Base-by-base conservation (phyloP, 192 early-diverging fungal species). In the Phlyctochytrium bullatum region DNA sequence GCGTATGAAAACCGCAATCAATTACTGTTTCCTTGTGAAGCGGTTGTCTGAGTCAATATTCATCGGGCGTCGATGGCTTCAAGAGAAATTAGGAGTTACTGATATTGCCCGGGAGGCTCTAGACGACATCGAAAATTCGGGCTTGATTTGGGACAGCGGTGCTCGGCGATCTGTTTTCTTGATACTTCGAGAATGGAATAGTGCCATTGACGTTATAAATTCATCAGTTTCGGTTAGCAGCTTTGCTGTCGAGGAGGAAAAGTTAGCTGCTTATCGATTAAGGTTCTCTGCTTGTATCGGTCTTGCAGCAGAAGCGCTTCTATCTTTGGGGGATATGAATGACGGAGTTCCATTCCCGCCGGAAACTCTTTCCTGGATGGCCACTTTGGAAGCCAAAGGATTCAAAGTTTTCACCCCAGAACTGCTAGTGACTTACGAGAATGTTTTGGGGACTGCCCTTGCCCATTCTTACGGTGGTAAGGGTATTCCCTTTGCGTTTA, bases 361-460 rank as follows among this genome's bases (percentile, higher is more conserved):
- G 25, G 74, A 72, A 23, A 30, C 64, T 29, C 40, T 82, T 53
- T 2, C 52, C 10, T 82, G 80, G 80, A 50, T 82, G 73, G 65
- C 70, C 20, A 60, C 36, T 10, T 35, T 80, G 63, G 70, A 82
- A 65, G 56, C 61, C 17, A 59, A 62, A 23, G 80, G 78, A 0
- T 80, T 64, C 57, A 66, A 69, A 20, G 78, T 82, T 25, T 75
- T 82, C 57, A 66, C 74, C 0, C 78, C 80, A 0, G 40, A 56
- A n/a, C 35, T 82, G 34, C 63, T 78, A 4, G 74, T 67, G 52
- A 69, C 64, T 17, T 82, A 79, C 62, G 80, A 82, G 56, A 76
- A 79, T 65, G 78, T 64, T 1, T 59, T 82, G 28, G 80, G 78
- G 10, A 80, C 80, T 0, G 80, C 75, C 0, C 68, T 82, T 24